Base-by-base conservation (phyloP, 768 basidiomycete genomes). In the Leccinellum luteum region DNA sequence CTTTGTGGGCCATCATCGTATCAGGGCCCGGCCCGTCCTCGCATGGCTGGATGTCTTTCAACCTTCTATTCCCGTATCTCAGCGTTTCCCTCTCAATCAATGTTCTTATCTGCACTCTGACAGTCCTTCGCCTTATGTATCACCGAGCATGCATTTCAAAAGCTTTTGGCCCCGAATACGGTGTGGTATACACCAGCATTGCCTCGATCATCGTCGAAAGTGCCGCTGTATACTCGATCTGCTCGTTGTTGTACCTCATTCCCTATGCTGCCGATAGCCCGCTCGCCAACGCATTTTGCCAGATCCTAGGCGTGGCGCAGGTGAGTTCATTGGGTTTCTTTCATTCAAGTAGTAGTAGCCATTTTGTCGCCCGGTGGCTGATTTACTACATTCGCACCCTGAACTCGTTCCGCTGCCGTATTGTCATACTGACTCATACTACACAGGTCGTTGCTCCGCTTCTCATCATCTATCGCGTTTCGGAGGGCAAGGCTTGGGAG, bases 401-500 rank as follows among this genome's bases (percentile, higher is more conserved):
- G 38, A 38, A 38, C n/a, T n/a, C n/a, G 4, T n/a, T n/a, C 38
- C 38, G 17, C 8, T 38, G n/a, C 9, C 17, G 38, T n/a, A 38
- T 9, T 31, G 30, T 31, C 30, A 80, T 28, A 28, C 28, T 28
- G 28, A 35, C 13, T 12, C 34, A 6, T 14, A 19, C 13, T 14
- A 19, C 13, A 23, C 15, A 45, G 79, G 73, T 78, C 68, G 73
- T 80, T 32, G 78, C 80, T 13, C 74, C 76, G 0, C 77, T 79
- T 59, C 71, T 81, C 30, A 81, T 81, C 56, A 79, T 79, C 32
- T 76, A 76, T 44, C 76, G 79, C n/a, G 68, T 81, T 12, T 75
- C 78, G 2, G 69, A 77, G 57, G 80, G 80, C 15, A 72, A 74
- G 19, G 79, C 78, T 2, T 79, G 78, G 80, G 62, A 63, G 21